Evolutionary conservation across 768 basidiomycete species (phyloP).

Genomic region (Suillus clintonianus): DNA sequence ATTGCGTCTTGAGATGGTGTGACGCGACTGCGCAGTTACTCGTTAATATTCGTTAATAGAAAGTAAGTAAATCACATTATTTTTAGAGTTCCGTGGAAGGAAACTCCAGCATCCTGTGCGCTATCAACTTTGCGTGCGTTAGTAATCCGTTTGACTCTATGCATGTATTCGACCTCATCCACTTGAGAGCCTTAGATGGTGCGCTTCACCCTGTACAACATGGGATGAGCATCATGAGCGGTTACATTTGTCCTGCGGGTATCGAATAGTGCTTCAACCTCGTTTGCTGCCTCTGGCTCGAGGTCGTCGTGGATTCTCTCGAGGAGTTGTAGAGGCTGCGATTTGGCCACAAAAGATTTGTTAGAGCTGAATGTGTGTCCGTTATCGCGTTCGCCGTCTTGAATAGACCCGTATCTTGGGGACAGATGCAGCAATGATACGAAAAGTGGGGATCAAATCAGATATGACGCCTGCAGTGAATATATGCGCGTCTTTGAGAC

Average conservation of each 20-base stretch:
- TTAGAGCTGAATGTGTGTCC: neutral
- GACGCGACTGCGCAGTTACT: too few species aligned
- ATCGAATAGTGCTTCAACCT: neutral
- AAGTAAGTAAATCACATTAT: too few species aligned
- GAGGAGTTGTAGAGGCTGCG: neutral
- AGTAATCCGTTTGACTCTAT: too few species aligned
- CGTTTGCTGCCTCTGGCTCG: neutral
- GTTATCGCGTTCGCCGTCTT: neutral
- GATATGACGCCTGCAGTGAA: neutral
- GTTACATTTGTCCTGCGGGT: neutral
- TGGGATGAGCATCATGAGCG: neutral
- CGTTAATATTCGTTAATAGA: too few species aligned
- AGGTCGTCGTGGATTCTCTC: neutral
- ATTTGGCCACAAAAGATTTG: neutral
- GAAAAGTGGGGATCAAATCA: neutral
- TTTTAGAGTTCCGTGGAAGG: too few species aligned
- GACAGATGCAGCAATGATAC: neutral
- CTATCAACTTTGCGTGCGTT: too few species aligned
- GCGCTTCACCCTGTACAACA: neutral
- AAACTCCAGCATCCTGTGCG: too few species aligned
- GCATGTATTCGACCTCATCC: neutral
- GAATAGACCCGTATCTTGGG: neutral
- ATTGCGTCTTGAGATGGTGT: too few species aligned
- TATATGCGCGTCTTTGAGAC: conserved; percentile 1
- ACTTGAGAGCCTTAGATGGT: neutral